These are phyloP conservation scores for Microstegium vimineum DNA, from an alignment of 176 grass and related monocot species.

Conservation along the genomic window DNA sequence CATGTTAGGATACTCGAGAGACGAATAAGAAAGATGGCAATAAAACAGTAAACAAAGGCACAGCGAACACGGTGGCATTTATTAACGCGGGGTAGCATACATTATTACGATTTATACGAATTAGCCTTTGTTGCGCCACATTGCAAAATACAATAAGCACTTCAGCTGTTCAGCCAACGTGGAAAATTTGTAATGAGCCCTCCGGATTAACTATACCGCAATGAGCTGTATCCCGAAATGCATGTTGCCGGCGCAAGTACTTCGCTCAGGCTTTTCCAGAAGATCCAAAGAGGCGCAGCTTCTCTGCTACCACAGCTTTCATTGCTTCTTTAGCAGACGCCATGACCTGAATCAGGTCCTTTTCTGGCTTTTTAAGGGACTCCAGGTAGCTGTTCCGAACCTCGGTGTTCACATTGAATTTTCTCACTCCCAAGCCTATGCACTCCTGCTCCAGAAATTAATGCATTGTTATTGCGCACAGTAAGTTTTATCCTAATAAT, in stretches of 20 bases:
- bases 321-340: slow-evolving; percentile 76
- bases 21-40: not conserved
- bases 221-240: not conserved
- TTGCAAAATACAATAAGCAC: not conserved
- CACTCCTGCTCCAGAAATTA: slow-evolving; percentile 57
- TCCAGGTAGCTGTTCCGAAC: slow-evolving; percentile 81
- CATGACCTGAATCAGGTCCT: slow-evolving; percentile 82
- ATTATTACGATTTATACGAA: not conserved
- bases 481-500: slow-evolving; percentile 2
- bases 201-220: no score
- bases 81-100: not conserved
- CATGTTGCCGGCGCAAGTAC: not conserved
- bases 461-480: not conserved
- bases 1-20: not conserved
- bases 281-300: slow-evolving; percentile 81
- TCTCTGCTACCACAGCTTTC: slow-evolving; percentile 79
- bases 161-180: not conserved
- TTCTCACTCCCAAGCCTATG: slow-evolving; percentile 84
- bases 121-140: not conserved
- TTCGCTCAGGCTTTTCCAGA: slow-evolving; percentile 69
- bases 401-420: slow-evolving; percentile 98
- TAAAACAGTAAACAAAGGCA: not conserved
- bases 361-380: slow-evolving; percentile 65
- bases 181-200: no score
- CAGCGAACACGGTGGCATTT: not conserved